Conservation (phyloP, 83 land plant species). For the Larix sibirica region DNA sequence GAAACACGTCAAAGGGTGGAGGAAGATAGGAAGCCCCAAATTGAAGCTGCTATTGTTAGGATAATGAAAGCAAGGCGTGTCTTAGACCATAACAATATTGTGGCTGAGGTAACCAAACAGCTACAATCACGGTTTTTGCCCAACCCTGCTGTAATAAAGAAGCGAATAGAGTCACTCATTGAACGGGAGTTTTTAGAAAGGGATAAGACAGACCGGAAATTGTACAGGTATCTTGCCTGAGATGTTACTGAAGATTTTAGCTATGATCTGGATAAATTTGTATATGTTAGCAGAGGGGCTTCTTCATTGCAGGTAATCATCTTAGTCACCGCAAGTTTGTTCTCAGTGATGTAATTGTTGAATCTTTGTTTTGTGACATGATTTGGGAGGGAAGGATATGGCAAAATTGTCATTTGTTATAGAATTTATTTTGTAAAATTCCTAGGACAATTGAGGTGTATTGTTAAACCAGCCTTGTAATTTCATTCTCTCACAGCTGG, state of each 20-base stretch:
- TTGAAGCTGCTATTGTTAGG: constrained; percentile 98
- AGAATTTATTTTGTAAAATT: not conserved
- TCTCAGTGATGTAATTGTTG: constrained; percentile 2
- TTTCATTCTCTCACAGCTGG: not conserved
- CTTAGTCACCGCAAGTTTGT: constrained; percentile 4
- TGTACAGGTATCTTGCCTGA: constrained; percentile 95
- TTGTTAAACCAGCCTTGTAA: not conserved
- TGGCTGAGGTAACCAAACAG: constrained; percentile 95
- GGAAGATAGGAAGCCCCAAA: constrained; percentile 98
- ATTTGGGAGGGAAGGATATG: not conserved
- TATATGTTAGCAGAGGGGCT: not conserved
- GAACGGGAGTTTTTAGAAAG: constrained; percentile 97
- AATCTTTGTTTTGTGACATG: not conserved
- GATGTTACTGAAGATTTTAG: not conserved
- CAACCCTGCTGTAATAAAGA: constrained; percentile 92
- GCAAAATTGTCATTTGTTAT: not conserved
- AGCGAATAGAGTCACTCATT: constrained; percentile 91
- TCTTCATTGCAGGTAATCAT: not conserved
- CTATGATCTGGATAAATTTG: not conserved
- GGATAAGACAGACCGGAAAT: constrained; percentile 77
- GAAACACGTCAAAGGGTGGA: constrained; percentile 97
- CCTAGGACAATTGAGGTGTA: not conserved
- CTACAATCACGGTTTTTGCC: constrained; percentile 91
- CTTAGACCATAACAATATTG: constrained; percentile 89
- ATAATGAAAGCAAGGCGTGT: constrained; percentile 94